These are phyloP conservation scores for Leonotis leonurus DNA, from an alignment of 257 asterid genomes.

Conservation along the genomic window DNA sequence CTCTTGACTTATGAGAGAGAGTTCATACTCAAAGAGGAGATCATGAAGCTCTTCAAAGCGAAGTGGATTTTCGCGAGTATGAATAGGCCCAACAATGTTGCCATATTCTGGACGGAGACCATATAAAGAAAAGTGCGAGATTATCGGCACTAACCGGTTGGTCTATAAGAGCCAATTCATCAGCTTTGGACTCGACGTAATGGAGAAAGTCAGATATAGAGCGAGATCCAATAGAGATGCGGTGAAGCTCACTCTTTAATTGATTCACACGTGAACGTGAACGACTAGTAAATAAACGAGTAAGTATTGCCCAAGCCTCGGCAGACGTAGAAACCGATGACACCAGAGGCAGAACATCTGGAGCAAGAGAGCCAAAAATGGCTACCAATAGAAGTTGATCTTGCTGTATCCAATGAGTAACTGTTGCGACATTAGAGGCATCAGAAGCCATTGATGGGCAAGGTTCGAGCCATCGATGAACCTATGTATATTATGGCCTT, in stretches of 20 bases:
- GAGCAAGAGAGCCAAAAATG: background rate
- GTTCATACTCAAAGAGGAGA: background rate
- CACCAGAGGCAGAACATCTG: background rate
- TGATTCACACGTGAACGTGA: background rate
- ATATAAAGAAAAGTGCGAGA: background rate
- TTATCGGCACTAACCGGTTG: background rate
- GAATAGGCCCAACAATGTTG: background rate
- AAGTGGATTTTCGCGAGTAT: background rate
- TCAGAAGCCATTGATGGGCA: too few species aligned
- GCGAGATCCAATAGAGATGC: background rate
- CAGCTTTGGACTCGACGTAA: background rate
- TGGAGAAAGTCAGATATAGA: background rate
- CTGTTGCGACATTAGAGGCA: too few species aligned
- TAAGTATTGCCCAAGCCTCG: background rate
- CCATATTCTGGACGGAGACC: background rate
- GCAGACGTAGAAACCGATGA: background rate
- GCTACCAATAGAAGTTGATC: background rate
- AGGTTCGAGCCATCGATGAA: too few species aligned
- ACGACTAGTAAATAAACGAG: background rate
- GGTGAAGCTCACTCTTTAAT: too few species aligned
- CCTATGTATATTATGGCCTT: too few species aligned
- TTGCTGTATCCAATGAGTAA: background rate
- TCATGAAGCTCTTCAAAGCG: background rate
- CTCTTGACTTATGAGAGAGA: background rate
- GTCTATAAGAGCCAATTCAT: background rate